phyloP scores from a whole-genome alignment of 192 early-diverging fungal species.

The Lobosporangium transversale region DNA sequence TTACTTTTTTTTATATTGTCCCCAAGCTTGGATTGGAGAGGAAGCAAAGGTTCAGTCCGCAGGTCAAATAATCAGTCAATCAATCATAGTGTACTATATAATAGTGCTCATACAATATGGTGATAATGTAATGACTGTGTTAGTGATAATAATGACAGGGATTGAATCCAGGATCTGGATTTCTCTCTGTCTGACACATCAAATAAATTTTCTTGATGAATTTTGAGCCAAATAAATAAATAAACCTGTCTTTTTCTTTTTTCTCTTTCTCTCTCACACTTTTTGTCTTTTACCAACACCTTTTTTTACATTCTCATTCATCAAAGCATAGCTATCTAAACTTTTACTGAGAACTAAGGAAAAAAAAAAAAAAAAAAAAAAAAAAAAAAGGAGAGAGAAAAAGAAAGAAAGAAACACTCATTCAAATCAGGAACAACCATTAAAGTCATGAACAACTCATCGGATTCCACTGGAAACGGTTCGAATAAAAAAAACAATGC shows the following conservation, averaged over 20 bases:
- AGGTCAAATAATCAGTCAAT: too few species aligned
- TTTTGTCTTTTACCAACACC: background rate
- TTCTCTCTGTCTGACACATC: too few species aligned
- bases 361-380: background rate
- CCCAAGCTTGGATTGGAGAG: too few species aligned
- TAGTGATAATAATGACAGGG: too few species aligned
- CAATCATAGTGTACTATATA: too few species aligned
- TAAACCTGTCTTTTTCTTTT: background rate
- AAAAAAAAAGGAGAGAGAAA: background rate
- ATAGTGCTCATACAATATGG: too few species aligned
- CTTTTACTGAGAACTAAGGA: background rate
- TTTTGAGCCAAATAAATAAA: too few species aligned
- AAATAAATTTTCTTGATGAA: too few species aligned
- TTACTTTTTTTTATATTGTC: too few species aligned
- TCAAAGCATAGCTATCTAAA: background rate
- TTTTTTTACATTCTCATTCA: background rate
- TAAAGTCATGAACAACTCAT: conserved; percentile 23
- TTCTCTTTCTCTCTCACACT: conserved; percentile 2
- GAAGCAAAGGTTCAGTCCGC: too few species aligned
- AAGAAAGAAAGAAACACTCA: background rate
- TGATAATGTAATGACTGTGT: too few species aligned
- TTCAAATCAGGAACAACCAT: background rate
- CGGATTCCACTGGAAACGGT: conserved; percentile 6
- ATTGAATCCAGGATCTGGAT: too few species aligned
- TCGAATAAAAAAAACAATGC: background rate